Percentiles rank a stretch among this genome's conserved stretches.
These are phyloP conservation scores for Paramyrothecium sp. DNA, from an alignment of 2,329 filamentous ascomycete species.

Conservation along the genomic window DNA sequence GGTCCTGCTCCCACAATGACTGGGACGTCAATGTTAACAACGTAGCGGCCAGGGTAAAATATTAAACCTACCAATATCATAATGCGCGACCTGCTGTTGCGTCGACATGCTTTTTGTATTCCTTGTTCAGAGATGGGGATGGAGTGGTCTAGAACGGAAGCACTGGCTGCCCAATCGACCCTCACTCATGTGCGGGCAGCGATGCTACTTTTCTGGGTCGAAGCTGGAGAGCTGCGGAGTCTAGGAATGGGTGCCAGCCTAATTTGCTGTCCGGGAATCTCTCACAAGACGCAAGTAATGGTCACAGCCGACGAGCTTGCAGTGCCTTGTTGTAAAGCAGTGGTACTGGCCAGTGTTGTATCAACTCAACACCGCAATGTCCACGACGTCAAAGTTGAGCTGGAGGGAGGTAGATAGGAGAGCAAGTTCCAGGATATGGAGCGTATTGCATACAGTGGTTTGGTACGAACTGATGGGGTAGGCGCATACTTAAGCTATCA, in stretches of 20 bases:
- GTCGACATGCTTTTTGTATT: conserved; percentile 3
- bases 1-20: conserved; percentile 90
- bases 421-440: too few relatives aligned
- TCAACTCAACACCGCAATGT: too few relatives aligned
- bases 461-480: not conserved
- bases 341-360: too few relatives aligned
- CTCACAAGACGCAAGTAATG: too few relatives aligned
- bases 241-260: not conserved
- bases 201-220: too few relatives aligned
- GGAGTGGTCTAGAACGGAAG: not conserved
- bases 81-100: conserved; percentile 22
- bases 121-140: not conserved
- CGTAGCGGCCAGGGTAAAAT: not conserved
- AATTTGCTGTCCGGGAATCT: too few relatives aligned
- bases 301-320: too few relatives aligned
- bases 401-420: too few relatives aligned
- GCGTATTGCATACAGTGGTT: too few relatives aligned
- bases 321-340: too few relatives aligned
- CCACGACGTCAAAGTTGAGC: too few relatives aligned
- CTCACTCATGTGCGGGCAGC: not conserved
- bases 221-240: not conserved
- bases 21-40: conserved; percentile 32
- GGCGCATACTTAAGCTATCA: not conserved
- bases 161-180: not conserved
- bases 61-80: conserved; percentile 41